phyloP scores from a whole-genome alignment of 2,329 filamentous ascomycete genomes.

The Aureobasidium sp. region DNA sequence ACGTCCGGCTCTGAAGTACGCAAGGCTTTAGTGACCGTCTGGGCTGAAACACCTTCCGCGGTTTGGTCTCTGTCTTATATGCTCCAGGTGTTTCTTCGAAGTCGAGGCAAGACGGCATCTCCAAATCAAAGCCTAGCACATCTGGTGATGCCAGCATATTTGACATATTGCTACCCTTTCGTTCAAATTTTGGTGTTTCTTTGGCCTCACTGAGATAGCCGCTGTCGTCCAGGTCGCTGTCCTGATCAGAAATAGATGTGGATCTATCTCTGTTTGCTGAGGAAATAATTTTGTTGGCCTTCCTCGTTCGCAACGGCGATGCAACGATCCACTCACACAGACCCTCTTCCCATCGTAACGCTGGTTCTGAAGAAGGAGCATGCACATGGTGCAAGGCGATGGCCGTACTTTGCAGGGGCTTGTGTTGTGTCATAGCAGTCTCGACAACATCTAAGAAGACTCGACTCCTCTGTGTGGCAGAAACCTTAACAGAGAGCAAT shows the following conservation, averaged over 20 bases:
- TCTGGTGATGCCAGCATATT: neutral
- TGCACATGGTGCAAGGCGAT: neutral
- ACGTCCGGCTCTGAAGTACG: no score
- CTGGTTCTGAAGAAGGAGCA: neutral
- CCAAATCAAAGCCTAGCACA: neutral
- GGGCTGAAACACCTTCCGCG: neutral
- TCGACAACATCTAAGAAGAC: slow-evolving; percentile 25
- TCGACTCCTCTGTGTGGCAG: slow-evolving; percentile 20
- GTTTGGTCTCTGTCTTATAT: no score
- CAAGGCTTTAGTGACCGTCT: neutral
- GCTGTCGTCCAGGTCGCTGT: slow-evolving; percentile 5
- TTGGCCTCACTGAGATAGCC: neutral
- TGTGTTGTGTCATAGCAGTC: slow-evolving; percentile 22
- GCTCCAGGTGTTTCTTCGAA: no score
- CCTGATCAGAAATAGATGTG: neutral
- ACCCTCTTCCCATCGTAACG: slow-evolving; percentile 36
- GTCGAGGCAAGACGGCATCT: neutral
- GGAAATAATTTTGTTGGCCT: neutral
- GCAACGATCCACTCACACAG: slow-evolving; percentile 37
- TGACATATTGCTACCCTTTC: neutral
- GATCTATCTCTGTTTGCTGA: neutral
- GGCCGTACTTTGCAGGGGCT: slow-evolving; percentile 19
- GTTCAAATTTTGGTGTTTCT: neutral
- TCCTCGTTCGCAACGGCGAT: slow-evolving; percentile 24
- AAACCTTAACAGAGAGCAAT: slow-evolving; percentile 28